A percentile compares a stretch with the other conserved stretches of the same genome.
Evolutionary conservation across 2,329 filamentous ascomycete species (phyloP).

Genomic region (Diplodia scrobiculata): DNA sequence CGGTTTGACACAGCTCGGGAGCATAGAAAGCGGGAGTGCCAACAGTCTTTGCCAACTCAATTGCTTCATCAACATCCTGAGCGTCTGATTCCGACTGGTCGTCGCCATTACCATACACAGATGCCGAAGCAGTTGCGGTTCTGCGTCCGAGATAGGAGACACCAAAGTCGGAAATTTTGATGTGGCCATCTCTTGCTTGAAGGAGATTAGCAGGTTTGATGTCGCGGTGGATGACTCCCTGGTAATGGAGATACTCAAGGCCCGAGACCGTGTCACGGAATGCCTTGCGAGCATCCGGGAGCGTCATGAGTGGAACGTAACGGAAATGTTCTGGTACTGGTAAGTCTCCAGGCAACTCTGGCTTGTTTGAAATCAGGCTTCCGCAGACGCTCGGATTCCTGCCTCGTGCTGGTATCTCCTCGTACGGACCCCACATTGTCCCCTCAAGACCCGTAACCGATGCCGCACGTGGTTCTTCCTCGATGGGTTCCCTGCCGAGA

Average conservation of each 20-base stretch:
- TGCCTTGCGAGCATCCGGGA: constrained; percentile 76
- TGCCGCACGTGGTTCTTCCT: constrained; percentile 21
- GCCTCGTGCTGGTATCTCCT: constrained; percentile 59
- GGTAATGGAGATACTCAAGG: constrained; percentile 76
- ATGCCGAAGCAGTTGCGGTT: constrained; percentile 73
- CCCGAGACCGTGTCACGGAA: constrained; percentile 94
- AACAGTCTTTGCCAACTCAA: constrained; percentile 92
- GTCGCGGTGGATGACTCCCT: constrained; percentile 56
- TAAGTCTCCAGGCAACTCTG: constrained; percentile 59
- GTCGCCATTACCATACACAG: constrained; percentile 52
- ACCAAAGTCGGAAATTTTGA: constrained; percentile 98
- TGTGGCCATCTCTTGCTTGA: constrained; percentile 78
- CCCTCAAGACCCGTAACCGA: constrained; percentile 65
- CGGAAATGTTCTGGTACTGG: constrained; percentile 84
- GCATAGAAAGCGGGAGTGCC: constrained; percentile 98
- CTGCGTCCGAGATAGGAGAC: constrained; percentile 95
- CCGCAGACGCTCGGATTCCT: constrained; percentile 80
- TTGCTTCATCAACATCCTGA: constrained; percentile 83
- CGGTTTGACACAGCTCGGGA: constrained; percentile 87
- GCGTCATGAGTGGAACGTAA: constrained; percentile 90
- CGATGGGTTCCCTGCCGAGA: constrained; percentile 20
- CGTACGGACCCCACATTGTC: constrained; percentile 75
- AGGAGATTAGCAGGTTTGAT: constrained; percentile 76
- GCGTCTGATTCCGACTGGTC: constrained; percentile 78
- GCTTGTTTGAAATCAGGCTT: constrained; percentile 63